Percentiles rank a stretch among this genome's conserved stretches.
Conservation (phyloP, 768 basidiomycete genomes). For the Mycena floridula region DNA sequence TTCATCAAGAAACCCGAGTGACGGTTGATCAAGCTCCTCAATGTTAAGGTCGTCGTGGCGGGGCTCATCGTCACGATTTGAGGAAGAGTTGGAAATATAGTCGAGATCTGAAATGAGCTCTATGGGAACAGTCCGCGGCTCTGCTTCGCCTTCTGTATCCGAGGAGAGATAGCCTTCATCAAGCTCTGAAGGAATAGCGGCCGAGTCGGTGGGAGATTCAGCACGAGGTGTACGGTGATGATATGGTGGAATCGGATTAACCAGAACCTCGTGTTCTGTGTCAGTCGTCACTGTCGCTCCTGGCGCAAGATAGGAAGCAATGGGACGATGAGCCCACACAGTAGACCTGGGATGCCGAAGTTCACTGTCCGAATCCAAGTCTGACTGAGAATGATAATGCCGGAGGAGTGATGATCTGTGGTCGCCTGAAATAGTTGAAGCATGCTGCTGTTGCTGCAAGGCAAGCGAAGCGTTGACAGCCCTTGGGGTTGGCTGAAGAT, state of each 20-base stretch:
- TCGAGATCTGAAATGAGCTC: conserved; percentile 9
- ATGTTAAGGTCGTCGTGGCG: conserved; percentile 4
- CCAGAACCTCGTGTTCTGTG: neutral
- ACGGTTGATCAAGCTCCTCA: conserved; percentile 33
- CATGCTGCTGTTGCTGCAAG: too few species aligned
- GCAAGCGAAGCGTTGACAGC: conserved; percentile 15
- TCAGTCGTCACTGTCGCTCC: conserved; percentile 14
- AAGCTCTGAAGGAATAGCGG: neutral
- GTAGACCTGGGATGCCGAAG: conserved; percentile 39
- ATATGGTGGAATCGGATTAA: neutral
- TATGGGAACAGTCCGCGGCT: conserved; percentile 17
- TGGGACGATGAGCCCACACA: conserved; percentile 56
- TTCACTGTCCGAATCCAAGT: conserved; percentile 24
- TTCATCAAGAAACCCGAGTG: conserved; percentile 66
- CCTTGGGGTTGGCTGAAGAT: conserved; percentile 44
- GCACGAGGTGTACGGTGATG: neutral
- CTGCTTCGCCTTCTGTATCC: conserved; percentile 32
- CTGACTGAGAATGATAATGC: conserved; percentile 23
- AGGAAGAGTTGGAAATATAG: neutral
- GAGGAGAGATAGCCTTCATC: conserved; percentile 14
- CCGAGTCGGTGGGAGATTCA: neutral
- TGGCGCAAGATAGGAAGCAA: conserved; percentile 48
- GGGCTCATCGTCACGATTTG: conserved; percentile 4
- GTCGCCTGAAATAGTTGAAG: too few species aligned
- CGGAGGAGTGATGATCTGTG: conserved; percentile 11